Conservation (phyloP, 2,329 filamentous ascomycete genomes). For the Exserohilum rostratum region DNA sequence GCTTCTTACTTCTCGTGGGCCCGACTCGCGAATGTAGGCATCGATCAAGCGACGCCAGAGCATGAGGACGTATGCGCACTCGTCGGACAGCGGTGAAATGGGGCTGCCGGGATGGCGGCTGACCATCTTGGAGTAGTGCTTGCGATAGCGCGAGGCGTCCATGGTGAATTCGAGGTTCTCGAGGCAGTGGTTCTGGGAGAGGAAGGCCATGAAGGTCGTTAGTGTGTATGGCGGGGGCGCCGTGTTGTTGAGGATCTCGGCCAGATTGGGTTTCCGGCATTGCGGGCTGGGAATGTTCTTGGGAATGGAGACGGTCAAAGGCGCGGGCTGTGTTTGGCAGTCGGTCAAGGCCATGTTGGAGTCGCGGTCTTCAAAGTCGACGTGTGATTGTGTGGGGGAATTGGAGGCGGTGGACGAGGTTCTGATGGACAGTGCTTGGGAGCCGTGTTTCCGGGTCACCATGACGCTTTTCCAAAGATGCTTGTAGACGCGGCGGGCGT, state of each 20-base stretch:
- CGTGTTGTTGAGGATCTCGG: conserved; percentile 85
- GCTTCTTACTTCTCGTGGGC: conserved; percentile 44
- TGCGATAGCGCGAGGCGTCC: conserved; percentile 84
- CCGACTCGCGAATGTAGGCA: conserved; percentile 72
- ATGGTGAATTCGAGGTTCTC: conserved; percentile 97
- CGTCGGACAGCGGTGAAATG: conserved; percentile 60
- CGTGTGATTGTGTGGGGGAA: conserved; percentile 41
- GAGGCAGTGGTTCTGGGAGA: conserved; percentile 95
- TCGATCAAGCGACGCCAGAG: conserved; percentile 88
- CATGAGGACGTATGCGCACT: conserved; percentile 73
- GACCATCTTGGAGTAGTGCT: conserved; percentile 66
- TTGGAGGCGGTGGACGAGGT: conserved; percentile 42
- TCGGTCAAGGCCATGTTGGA: conserved; percentile 58
- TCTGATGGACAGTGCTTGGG: conserved; percentile 38
- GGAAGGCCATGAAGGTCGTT: conserved; percentile 91
- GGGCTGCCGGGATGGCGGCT: conserved; percentile 56
- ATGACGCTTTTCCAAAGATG: conserved; percentile 49
- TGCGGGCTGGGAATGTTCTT: conserved; percentile 54
- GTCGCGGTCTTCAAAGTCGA: conserved; percentile 53
- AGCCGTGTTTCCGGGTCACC: conserved; percentile 40
- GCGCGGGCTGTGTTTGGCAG: conserved; percentile 51
- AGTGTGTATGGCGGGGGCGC: conserved; percentile 89
- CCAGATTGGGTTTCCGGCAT: conserved; percentile 72
- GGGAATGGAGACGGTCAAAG: conserved; percentile 59
- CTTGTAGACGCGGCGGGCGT: conserved; percentile 45